These are phyloP conservation scores for Dendrobium chrysotoxum DNA, from an alignment of 106 monocot genomes.

Conservation along the genomic window DNA sequence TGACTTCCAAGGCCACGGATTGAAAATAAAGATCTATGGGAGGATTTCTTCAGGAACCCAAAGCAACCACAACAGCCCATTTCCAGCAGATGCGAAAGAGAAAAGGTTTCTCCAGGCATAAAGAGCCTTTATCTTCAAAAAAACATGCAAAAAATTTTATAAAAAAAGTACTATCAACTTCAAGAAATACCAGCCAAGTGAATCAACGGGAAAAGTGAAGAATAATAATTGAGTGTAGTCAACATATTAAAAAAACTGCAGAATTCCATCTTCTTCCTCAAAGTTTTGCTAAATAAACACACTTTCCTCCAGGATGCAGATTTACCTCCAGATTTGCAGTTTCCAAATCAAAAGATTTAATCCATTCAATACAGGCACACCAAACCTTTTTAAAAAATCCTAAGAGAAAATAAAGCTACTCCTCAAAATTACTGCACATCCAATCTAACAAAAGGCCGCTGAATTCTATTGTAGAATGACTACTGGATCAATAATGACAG, in stretches of 20 bases:
- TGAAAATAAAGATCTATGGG: slow-evolving; percentile 21
- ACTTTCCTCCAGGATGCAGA: background rate
- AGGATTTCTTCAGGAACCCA: slow-evolving; percentile 54
- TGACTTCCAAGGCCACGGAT: slow-evolving; percentile 11
- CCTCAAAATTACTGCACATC: background rate
- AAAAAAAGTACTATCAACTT: background rate
- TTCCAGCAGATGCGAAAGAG: slow-evolving; percentile 13
- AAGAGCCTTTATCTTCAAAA: background rate
- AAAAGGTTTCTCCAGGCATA: slow-evolving; percentile 1
- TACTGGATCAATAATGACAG: background rate
- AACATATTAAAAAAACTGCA: background rate
- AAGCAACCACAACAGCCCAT: slow-evolving; percentile 82
- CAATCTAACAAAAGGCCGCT: background rate
- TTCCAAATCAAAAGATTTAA: background rate
- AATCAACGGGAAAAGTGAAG: background rate
- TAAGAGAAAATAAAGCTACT: background rate
- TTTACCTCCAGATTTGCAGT: background rate
- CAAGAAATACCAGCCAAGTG: background rate
- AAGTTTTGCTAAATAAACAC: background rate
- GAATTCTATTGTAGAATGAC: background rate
- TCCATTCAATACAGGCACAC: background rate
- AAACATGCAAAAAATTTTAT: background rate
- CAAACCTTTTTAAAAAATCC: background rate
- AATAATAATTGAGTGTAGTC: background rate
- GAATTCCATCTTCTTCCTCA: background rate